These are phyloP conservation scores for Blastobotrys proliferans DNA, from an alignment of 1,139 yeast species.

Conservation along the genomic window DNA sequence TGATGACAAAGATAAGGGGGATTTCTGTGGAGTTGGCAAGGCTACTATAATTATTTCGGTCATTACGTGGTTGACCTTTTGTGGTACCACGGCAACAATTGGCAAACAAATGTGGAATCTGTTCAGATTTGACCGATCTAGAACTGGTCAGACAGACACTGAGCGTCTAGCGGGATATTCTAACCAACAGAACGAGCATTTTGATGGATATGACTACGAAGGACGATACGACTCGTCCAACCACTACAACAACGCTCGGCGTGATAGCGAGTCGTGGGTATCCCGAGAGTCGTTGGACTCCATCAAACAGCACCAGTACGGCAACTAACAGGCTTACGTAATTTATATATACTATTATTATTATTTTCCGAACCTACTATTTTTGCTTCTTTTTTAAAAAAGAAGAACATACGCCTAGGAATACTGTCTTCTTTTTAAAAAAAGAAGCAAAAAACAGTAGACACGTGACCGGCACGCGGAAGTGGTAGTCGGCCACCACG, in stretches of 20 bases:
- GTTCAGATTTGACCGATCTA: not conserved
- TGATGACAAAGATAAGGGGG: not conserved
- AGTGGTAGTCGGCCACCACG: too few species aligned
- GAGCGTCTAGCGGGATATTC: constrained; percentile 8
- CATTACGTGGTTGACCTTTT: constrained; percentile 1
- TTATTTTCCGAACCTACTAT: too few species aligned
- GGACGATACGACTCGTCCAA: not conserved
- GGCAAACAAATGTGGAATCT: constrained; percentile 5
- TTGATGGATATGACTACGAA: not conserved
- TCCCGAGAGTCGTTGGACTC: constrained; percentile 5
- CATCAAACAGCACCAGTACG: constrained; percentile 2
- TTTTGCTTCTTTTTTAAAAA: too few species aligned
- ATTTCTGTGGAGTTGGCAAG: constrained; percentile 4
- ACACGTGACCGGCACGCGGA: too few species aligned
- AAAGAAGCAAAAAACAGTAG: too few species aligned
- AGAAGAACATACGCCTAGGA: too few species aligned
- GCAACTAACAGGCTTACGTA: too few species aligned
- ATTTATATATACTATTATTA: too few species aligned
- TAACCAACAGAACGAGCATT: not conserved
- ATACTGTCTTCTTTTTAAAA: too few species aligned
- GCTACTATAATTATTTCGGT: not conserved
- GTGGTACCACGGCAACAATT: not conserved
- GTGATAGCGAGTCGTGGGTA: constrained; percentile 2
- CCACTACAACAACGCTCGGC: not conserved
- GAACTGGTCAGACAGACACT: constrained; percentile 5